Percentiles rank a stretch among this genome's conserved stretches.
phyloP scores from a whole-genome alignment of 177 flowering plant species.

The Tripterygium wilfordii region DNA sequence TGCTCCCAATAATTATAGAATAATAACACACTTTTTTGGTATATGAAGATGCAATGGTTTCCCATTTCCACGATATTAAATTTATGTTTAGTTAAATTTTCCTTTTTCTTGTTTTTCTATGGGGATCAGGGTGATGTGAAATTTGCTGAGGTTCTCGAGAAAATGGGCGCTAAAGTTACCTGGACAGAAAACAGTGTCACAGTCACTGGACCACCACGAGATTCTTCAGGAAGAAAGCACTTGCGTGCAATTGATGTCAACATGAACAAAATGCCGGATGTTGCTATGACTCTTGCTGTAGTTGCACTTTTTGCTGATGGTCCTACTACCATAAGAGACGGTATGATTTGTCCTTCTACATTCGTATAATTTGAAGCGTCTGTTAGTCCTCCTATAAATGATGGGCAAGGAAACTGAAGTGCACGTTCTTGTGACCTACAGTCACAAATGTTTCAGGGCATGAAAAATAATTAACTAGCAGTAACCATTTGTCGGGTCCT shows the following conservation, averaged over 20 bases:
- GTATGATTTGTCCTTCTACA: constrained; percentile 35
- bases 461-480: too few relatives aligned
- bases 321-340: constrained; percentile 95
- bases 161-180: constrained; percentile 93
- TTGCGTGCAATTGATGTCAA: constrained; percentile 82
- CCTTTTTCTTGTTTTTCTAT: not conserved
- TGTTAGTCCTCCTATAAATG: not conserved
- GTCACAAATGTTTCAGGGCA: too few relatives aligned
- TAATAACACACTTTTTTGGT: too few relatives aligned
- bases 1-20: too few relatives aligned
- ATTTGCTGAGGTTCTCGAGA: constrained; percentile 96
- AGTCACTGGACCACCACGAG: constrained; percentile 80
- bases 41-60: too few relatives aligned
- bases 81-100: too few relatives aligned
- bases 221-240: constrained; percentile 53
- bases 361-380: not conserved
- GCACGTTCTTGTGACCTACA: too few relatives aligned
- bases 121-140: constrained; percentile 77
- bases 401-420: too few relatives aligned
- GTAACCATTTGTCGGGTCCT: too few relatives aligned
- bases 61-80: too few relatives aligned
- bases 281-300: constrained; percentile 99
- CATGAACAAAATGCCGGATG: constrained; percentile 99
- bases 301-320: constrained; percentile 98
- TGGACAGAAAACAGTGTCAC: constrained; percentile 97